These are phyloP conservation scores for Aciculosporium take DNA, from an alignment of 2,329 filamentous ascomycete genomes.

Conservation along the genomic window DNA sequence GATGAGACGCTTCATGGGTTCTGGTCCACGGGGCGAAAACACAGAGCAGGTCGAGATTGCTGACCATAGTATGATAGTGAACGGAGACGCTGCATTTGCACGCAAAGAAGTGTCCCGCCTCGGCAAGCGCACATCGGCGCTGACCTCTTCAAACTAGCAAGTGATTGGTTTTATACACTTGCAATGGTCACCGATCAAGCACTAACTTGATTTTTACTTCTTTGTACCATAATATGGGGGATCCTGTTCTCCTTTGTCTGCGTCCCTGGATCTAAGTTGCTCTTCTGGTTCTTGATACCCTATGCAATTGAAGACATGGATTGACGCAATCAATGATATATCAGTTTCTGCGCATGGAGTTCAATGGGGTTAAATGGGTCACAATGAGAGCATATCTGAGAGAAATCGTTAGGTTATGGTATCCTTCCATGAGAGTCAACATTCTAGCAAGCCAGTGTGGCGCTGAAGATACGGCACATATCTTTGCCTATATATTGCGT, in stretches of 20 bases:
- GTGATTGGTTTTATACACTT: not conserved
- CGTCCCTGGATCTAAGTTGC: not conserved
- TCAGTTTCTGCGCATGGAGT: not conserved
- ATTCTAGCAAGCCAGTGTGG: not conserved
- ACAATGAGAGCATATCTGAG: not conserved
- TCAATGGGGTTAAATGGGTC: not conserved
- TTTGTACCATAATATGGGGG: not conserved
- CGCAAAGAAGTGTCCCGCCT: constrained; percentile 38
- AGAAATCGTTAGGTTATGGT: not conserved
- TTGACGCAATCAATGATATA: not conserved
- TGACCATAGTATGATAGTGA: constrained; percentile 52
- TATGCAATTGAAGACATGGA: not conserved
- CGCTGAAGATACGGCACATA: not conserved
- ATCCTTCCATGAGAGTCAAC: not conserved
- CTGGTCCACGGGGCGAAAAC: constrained; percentile 16
- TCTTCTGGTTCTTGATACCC: constrained; percentile 1
- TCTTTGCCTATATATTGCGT: not conserved
- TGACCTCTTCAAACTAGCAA: constrained; percentile 7
- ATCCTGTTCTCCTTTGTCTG: not conserved
- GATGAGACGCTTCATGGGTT: constrained; percentile 40
- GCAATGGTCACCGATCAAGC: not conserved
- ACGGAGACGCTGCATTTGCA: constrained; percentile 37
- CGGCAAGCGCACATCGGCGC: constrained; percentile 24
- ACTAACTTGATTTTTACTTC: not conserved
- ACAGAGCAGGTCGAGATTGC: constrained; percentile 36